Conservation (phyloP, 208 protist species). For the Porcisia deanei region DNA sequence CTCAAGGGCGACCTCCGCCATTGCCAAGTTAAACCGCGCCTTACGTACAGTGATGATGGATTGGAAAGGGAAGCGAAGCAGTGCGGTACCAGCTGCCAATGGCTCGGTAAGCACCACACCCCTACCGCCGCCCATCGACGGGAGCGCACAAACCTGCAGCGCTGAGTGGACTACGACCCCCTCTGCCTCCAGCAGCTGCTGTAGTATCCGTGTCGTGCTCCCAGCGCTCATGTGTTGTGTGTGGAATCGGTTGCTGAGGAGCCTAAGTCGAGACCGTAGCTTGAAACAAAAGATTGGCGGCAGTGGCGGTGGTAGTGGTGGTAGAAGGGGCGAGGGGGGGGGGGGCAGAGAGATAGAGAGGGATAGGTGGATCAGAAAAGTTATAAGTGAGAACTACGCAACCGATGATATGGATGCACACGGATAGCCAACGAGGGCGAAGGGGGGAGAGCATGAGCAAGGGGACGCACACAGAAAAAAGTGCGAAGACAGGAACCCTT, state of each 20-base stretch:
- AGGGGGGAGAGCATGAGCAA: no score
- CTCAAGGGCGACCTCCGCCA: constrained; percentile 53
- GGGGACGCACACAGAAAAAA: neutral
- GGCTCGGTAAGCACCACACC: constrained; percentile 54
- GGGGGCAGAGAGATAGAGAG: no score
- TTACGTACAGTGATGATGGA: constrained; percentile 79
- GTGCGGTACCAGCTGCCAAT: constrained; percentile 33
- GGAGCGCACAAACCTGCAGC: constrained; percentile 49
- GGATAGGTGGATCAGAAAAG: no score
- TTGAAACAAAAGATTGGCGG: neutral
- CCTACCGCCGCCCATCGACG: constrained; percentile 85
- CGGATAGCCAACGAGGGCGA: no score
- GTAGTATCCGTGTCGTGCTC: constrained; percentile 35
- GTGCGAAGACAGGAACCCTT: neutral
- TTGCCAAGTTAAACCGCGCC: constrained; percentile 64
- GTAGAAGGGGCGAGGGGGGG: no score
- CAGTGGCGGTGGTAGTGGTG: no score
- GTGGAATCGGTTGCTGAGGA: neutral
- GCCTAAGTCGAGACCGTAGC: neutral
- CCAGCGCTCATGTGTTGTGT: constrained; percentile 8
- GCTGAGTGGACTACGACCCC: constrained; percentile 51
- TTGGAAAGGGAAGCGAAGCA: constrained; percentile 58
- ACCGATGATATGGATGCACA: no score
- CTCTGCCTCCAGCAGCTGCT: constrained; percentile 62
- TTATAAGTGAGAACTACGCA: no score